Percentiles rank a stretch among this genome's conserved stretches.
Conservation (phyloP, 83 land plant genomes). For the Isoetes engelmannii region DNA sequence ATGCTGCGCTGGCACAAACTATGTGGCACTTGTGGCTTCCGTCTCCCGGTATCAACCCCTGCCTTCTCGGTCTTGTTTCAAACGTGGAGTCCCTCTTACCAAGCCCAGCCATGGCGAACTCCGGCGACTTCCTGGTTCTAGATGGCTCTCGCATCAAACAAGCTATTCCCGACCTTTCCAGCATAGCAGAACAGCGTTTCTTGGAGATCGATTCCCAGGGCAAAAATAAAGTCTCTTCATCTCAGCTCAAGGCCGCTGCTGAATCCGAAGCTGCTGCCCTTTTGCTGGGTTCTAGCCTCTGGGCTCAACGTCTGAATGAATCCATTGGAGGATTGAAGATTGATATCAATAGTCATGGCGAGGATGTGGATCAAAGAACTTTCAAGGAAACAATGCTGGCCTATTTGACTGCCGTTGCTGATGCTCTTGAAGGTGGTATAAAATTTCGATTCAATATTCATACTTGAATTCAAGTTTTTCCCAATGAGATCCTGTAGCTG, state of each 20-base stretch:
- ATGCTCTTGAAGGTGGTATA: conserved; percentile 29
- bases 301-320: conserved; percentile 11
- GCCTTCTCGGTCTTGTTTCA: too few species aligned
- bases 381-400: conserved; percentile 9
- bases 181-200: conserved; percentile 12
- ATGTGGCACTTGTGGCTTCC: too few species aligned
- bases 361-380: conserved; percentile 13
- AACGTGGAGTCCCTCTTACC: too few species aligned
- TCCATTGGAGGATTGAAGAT: neutral
- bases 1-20: too few species aligned
- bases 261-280: conserved; percentile 29
- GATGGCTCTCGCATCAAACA: conserved; percentile 30
- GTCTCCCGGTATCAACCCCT: too few species aligned
- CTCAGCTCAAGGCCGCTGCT: conserved; percentile 22
- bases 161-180: conserved; percentile 14
- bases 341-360: neutral
- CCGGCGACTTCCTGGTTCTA: conserved; percentile 21
- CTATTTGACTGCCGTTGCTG: conserved; percentile 23
- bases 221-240: conserved; percentile 13
- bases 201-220: conserved; percentile 9
- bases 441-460: neutral
- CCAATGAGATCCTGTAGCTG: neutral
- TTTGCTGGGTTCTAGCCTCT: conserved; percentile 18
- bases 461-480: neutral
- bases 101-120: too few species aligned